phyloP scores from a whole-genome alignment of 345 rosid genomes.

The Pistacia atlantica region DNA sequence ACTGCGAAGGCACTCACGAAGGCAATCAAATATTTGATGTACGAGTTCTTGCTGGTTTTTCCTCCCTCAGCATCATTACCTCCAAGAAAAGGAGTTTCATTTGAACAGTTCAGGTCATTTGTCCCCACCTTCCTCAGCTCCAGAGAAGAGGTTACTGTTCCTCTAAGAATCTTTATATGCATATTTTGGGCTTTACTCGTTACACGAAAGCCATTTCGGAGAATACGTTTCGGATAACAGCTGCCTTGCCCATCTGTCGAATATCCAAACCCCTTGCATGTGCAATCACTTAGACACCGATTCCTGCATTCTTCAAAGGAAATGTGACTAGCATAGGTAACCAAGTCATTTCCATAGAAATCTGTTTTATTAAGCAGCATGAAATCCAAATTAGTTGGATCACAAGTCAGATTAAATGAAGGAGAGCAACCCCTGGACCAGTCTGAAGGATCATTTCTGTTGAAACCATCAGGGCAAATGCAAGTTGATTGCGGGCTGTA shows the following conservation, averaged over 20 bases:
- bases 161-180: constrained; percentile 22
- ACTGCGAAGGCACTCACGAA: constrained; percentile 15
- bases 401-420: constrained; percentile 14
- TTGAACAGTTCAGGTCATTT: constrained; percentile 17
- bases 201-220: constrained; percentile 16
- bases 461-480: constrained; percentile 26
- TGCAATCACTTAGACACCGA: constrained; percentile 25
- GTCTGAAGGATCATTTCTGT: constrained; percentile 18
- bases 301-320: constrained; percentile 16
- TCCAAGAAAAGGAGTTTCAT: background rate
- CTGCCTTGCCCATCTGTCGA: constrained; percentile 21
- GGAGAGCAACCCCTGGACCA: constrained; percentile 30
- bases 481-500: constrained; percentile 18
- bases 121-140: too few relatives aligned
- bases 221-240: constrained; percentile 23
- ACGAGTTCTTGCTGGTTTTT: constrained; percentile 9
- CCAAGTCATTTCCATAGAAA: constrained; percentile 27
- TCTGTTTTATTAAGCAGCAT: constrained; percentile 16
- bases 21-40: constrained; percentile 18
- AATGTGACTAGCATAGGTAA: background rate
- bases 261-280: constrained; percentile 30
- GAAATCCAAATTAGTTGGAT: constrained; percentile 19
- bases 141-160: constrained; percentile 1
- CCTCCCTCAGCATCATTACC: background rate
- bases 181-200: constrained; percentile 7